A percentile compares a stretch with the other conserved stretches of the same genome.
Conservation (phyloP, 2,329 filamentous ascomycete genomes). For the Neonectria faginata region DNA sequence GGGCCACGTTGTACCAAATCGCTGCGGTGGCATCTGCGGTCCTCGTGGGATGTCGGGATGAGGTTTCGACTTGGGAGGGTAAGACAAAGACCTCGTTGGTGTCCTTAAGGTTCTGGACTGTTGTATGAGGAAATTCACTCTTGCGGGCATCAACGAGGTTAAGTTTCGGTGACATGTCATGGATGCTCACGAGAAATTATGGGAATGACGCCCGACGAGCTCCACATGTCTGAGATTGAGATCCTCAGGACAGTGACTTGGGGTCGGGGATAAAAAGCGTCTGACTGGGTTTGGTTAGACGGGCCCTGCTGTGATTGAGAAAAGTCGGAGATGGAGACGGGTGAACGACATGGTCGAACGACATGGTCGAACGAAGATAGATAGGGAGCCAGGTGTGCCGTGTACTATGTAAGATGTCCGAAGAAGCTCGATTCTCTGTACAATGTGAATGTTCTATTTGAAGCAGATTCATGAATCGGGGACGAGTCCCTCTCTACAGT, state of each 20-base stretch:
- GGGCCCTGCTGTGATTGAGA: not conserved
- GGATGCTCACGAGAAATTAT: no score
- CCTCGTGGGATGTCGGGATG: conserved; percentile 16
- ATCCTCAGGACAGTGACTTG: no score
- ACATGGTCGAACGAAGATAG: not conserved
- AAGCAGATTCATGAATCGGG: conserved; percentile 12
- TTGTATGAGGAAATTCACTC: not conserved
- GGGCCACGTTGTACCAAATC: conserved; percentile 14
- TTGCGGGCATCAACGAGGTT: not conserved
- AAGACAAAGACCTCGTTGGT: conserved; percentile 27
- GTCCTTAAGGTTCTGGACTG: not conserved
- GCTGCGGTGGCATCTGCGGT: conserved; percentile 25
- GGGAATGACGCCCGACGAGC: not conserved
- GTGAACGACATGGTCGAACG: not conserved
- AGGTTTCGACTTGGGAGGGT: conserved; percentile 20
- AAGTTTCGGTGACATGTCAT: not conserved
- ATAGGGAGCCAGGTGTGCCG: conserved; percentile 1
- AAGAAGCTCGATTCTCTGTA: conserved; percentile 11
- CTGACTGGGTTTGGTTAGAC: not conserved
- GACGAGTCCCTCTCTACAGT: not conserved
- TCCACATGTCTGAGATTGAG: not conserved
- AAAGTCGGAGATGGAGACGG: not conserved
- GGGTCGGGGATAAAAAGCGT: not conserved
- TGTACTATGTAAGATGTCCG: conserved; percentile 23
- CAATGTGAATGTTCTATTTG: conserved; percentile 13